Conservation (phyloP, 305 asterid genomes). For the Petunia hybrid region DNA sequence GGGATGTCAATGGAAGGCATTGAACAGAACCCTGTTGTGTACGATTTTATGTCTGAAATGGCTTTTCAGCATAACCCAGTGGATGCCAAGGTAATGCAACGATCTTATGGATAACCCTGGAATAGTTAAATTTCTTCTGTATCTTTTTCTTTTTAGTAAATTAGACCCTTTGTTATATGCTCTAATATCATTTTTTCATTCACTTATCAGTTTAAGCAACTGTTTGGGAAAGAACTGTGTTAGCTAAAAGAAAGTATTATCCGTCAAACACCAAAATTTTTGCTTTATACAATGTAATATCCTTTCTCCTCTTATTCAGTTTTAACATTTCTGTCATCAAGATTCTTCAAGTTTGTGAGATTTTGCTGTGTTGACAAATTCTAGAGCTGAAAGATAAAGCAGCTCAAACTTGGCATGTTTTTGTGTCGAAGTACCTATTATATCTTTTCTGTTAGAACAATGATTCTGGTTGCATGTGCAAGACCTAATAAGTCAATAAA, state of each 20-base stretch:
- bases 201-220: conserved; percentile 6
- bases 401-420: neutral
- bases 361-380: conserved; percentile 19
- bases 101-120: neutral
- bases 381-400: conserved; percentile 15
- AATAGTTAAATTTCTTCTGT: conserved; percentile 1
- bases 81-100: conserved; percentile 57
- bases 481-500: conserved; percentile 17
- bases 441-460: neutral
- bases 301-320: conserved; percentile 26
- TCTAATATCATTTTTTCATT: neutral
- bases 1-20: conserved; percentile 96
- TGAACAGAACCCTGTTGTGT: conserved; percentile 82
- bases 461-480: neutral
- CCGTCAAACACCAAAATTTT: neutral
- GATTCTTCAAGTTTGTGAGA: conserved; percentile 12
- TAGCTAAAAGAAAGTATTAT: conserved; percentile 15
- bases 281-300: neutral
- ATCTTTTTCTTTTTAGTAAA: neutral
- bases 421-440: neutral
- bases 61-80: conserved; percentile 68
- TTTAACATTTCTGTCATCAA: neutral
- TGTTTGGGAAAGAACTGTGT: neutral
- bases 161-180: neutral
- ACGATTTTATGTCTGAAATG: conserved; percentile 92